Percentiles rank a stretch among this genome's conserved stretches.
Conservation (phyloP, 1,284 basidiomycete genomes). For the Microstroma glucosiphilum region DNA sequence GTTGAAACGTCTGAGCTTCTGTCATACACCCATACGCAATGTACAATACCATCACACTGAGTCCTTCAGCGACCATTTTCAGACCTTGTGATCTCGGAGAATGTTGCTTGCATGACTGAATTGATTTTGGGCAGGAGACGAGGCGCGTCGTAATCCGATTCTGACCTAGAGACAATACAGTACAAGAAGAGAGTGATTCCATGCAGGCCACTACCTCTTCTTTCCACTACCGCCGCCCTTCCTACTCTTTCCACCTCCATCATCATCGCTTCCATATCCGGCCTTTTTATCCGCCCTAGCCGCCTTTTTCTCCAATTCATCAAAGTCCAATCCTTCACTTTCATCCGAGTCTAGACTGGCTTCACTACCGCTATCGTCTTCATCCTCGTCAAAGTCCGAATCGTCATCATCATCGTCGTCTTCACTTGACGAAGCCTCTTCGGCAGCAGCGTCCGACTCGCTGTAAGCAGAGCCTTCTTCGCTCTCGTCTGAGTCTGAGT, state of each 20-base stretch:
- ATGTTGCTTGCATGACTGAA: too few species aligned
- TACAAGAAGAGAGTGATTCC: too few species aligned
- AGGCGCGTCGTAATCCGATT: too few species aligned
- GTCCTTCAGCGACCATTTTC: too few species aligned
- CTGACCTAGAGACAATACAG: too few species aligned
- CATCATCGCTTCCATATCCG: slow-evolving; percentile 11
- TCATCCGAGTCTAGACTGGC: slow-evolving; percentile 14
- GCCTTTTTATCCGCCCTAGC: slow-evolving; percentile 32
- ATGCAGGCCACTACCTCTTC: too few species aligned
- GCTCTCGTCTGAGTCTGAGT: slow-evolving; percentile 47
- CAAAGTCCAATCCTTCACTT: slow-evolving; percentile 72
- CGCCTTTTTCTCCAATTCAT: slow-evolving; percentile 77
- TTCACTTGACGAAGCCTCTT: slow-evolving; percentile 26
- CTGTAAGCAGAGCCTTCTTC: slow-evolving; percentile 43
- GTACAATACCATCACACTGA: too few species aligned
- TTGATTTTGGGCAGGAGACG: too few species aligned
- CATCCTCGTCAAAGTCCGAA: slow-evolving; percentile 35
- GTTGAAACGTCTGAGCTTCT: too few species aligned
- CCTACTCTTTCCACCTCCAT: slow-evolving; percentile 7
- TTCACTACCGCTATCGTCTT: slow-evolving; percentile 7
- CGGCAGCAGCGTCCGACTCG: slow-evolving; percentile 28
- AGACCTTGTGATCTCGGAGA: too few species aligned
- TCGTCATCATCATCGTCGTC: slow-evolving; percentile 67
- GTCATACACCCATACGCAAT: too few species aligned
- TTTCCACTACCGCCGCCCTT: background rate